A percentile compares a stretch with the other conserved stretches of the same genome.
These are phyloP conservation scores for Arctium lappa DNA, from an alignment of 129 eudicot genomes.

Conservation along the genomic window DNA sequence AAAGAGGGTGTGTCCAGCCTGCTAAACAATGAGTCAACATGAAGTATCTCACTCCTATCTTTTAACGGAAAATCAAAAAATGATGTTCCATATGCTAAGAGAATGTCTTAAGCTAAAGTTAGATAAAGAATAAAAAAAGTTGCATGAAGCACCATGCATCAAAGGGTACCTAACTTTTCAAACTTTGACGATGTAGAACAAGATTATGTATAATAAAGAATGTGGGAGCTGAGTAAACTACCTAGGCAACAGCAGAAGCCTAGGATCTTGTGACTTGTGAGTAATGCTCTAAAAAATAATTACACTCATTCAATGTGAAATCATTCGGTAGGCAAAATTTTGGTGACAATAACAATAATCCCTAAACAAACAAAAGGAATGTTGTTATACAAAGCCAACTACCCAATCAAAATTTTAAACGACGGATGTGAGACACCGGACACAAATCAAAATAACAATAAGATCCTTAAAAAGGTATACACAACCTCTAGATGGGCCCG, in stretches of 20 bases:
- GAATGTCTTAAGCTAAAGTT: not conserved
- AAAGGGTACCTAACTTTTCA: not conserved
- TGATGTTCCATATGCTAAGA: not conserved
- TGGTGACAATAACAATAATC: not conserved
- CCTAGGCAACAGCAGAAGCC: not conserved
- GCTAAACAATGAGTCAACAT: not conserved
- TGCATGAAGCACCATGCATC: not conserved
- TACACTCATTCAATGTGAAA: not conserved
- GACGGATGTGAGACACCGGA: not conserved
- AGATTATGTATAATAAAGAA: not conserved
- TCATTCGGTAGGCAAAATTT: not conserved
- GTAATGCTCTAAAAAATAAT: not conserved
- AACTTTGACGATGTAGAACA: not conserved
- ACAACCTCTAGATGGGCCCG: not conserved
- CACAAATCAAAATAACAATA: not conserved
- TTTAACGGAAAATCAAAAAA: not conserved
- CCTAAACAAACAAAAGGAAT: not conserved
- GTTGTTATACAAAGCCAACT: not conserved
- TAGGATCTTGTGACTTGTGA: not conserved
- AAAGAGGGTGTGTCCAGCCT: not conserved
- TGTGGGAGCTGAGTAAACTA: not conserved
- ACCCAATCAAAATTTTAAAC: not conserved
- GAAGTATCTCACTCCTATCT: not conserved
- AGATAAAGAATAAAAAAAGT: not conserved
- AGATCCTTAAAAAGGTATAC: not conserved